phyloP scores from a whole-genome alignment of 306 rosid species.

The Fagus sylvatica region DNA sequence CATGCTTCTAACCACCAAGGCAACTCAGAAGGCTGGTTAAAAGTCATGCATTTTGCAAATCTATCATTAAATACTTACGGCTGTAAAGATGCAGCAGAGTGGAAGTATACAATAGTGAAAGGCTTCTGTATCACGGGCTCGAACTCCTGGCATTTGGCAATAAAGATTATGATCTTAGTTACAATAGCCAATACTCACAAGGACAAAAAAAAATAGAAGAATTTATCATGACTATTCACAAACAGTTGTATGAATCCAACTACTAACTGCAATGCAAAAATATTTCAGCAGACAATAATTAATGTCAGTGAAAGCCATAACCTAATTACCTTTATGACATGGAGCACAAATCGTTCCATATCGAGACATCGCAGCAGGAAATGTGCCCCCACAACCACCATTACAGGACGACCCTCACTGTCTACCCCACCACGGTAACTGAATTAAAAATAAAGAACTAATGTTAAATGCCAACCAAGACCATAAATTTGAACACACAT shows the following conservation, averaged over 20 bases:
- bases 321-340: constrained; percentile 75
- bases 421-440: constrained; percentile 99
- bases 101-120: constrained; percentile 86
- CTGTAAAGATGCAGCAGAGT: constrained; percentile 96
- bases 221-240: not conserved
- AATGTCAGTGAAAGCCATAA: constrained; percentile 22
- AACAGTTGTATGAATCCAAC: not conserved
- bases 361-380: constrained; percentile 94
- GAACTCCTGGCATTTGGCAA: constrained; percentile 71
- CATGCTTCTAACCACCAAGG: no score
- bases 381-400: constrained; percentile 99
- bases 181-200: not conserved
- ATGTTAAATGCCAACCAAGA: constrained; percentile 14
- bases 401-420: constrained; percentile 89
- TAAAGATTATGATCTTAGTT: constrained; percentile 3
- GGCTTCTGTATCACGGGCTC: constrained; percentile 97
- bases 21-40: no score
- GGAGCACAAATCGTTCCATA: constrained; percentile 84
- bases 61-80: constrained; percentile 57
- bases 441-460: constrained; percentile 30
- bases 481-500: constrained; percentile 12
- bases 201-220: not conserved
- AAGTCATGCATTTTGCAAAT: constrained; percentile 21
- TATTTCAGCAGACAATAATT: constrained; percentile 8
- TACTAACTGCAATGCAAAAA: not conserved